phyloP scores from a whole-genome alignment of 768 basidiomycete species.

The Leucocoprinus sp. region DNA sequence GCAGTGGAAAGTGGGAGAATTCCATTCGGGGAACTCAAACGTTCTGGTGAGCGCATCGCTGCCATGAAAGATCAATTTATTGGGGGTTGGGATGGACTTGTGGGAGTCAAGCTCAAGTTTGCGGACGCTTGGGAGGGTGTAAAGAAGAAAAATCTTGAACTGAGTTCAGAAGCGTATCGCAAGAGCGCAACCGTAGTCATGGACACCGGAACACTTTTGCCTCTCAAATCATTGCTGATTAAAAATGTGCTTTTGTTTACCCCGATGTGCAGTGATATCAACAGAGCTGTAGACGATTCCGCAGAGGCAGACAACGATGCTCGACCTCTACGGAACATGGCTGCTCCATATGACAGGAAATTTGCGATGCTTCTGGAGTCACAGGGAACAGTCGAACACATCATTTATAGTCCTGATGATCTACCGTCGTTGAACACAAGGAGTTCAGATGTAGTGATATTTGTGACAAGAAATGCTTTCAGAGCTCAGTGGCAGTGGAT shows the following conservation, averaged over 20 bases:
- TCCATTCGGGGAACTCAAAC: conserved; percentile 26
- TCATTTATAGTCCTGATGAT: conserved; percentile 31
- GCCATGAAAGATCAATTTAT: conserved; percentile 44
- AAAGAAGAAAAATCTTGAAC: conserved; percentile 27
- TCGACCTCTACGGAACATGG: conserved; percentile 47
- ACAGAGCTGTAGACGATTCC: conserved; percentile 51
- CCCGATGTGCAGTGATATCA: conserved; percentile 48
- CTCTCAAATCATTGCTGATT: conserved; percentile 21
- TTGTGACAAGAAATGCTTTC: conserved; percentile 52
- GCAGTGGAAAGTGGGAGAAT: conserved; percentile 42
- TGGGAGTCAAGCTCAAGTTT: conserved; percentile 17
- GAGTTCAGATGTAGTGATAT: conserved; percentile 31
- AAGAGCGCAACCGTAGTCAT: conserved; percentile 39
- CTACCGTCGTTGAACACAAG: conserved; percentile 10
- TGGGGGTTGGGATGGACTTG: conserved; percentile 32
- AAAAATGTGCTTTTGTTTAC: conserved; percentile 40
- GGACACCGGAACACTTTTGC: conserved; percentile 28
- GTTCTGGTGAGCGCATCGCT: conserved; percentile 38
- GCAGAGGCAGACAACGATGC: conserved; percentile 29
- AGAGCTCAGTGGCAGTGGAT: conserved; percentile 44
- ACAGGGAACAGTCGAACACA: conserved; percentile 30
- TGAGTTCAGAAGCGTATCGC: conserved; percentile 42
- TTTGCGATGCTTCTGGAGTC: conserved; percentile 33
- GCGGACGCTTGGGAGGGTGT: conserved; percentile 25
- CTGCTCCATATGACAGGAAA: conserved; percentile 45